Percentiles rank a stretch among this genome's conserved stretches.
These are phyloP conservation scores for Camelina sativa DNA, from an alignment of 345 rosid genomes.

Conservation along the genomic window DNA sequence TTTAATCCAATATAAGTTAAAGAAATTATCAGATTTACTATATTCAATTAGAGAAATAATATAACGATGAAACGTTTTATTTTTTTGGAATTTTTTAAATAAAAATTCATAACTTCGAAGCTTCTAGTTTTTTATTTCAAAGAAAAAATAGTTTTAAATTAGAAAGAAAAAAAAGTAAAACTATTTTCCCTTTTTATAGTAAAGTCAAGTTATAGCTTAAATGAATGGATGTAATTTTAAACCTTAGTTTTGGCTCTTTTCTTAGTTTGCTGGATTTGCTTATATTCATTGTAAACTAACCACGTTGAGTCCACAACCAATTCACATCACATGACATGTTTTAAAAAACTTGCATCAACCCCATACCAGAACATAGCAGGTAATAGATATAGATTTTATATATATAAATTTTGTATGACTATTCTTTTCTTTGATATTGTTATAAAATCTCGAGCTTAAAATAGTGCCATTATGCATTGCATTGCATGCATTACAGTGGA, in stretches of 20 bases:
- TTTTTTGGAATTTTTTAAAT: too few relatives aligned
- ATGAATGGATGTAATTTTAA: background rate
- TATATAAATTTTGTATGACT: background rate
- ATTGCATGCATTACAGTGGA: background rate
- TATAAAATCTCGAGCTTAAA: background rate
- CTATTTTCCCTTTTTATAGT: background rate
- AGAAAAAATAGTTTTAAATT: background rate
- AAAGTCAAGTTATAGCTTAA: background rate
- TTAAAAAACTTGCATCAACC: too few relatives aligned
- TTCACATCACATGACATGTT: background rate
- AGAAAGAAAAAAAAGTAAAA: too few relatives aligned
- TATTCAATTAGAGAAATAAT: background rate
- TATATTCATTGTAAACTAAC: background rate
- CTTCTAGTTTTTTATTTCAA: background rate
- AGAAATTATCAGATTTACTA: background rate
- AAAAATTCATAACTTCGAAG: background rate
- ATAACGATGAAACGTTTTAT: background rate
- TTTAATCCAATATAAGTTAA: background rate
- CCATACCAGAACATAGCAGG: background rate
- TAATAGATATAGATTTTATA: too few relatives aligned
- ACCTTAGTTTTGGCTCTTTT: background rate
- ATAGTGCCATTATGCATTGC: background rate
- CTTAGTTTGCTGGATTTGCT: background rate
- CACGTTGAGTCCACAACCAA: background rate
- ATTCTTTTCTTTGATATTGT: background rate